Conservation (phyloP, 2,329 filamentous ascomycete species). For the Phialophora macrospora region DNA sequence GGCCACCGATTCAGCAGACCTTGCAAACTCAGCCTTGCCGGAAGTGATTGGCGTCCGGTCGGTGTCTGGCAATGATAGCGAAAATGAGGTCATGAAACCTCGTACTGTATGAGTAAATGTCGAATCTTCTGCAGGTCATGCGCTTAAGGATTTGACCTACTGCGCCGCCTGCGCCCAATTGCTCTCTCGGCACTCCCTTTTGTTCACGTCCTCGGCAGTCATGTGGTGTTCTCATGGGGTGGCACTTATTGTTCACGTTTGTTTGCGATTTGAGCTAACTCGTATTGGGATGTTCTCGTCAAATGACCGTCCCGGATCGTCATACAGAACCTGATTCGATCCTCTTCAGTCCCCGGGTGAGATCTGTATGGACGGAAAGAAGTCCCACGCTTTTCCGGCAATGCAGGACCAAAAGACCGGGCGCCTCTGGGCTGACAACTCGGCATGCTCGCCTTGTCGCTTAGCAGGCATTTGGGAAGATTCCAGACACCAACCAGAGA, state of each 20-base stretch:
- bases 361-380: neutral
- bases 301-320: neutral
- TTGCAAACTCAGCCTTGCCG: neutral
- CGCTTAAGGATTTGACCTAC: neutral
- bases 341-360: neutral
- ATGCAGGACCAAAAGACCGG: conserved; percentile 1
- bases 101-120: neutral
- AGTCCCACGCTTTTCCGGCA: neutral
- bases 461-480: neutral
- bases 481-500: neutral
- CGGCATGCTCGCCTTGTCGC: neutral
- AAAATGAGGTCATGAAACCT: neutral
- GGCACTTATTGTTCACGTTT: neutral
- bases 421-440: neutral
- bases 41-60: neutral
- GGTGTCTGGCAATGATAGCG: neutral
- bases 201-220: neutral
- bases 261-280: neutral
- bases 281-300: neutral
- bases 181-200: neutral
- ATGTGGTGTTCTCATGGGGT: neutral
- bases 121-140: neutral
- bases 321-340: neutral
- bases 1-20: neutral
- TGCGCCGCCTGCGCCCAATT: neutral